Base-by-base conservation (phyloP, 768 basidiomycete species). In the Phlebiopsis gigantea region DNA sequence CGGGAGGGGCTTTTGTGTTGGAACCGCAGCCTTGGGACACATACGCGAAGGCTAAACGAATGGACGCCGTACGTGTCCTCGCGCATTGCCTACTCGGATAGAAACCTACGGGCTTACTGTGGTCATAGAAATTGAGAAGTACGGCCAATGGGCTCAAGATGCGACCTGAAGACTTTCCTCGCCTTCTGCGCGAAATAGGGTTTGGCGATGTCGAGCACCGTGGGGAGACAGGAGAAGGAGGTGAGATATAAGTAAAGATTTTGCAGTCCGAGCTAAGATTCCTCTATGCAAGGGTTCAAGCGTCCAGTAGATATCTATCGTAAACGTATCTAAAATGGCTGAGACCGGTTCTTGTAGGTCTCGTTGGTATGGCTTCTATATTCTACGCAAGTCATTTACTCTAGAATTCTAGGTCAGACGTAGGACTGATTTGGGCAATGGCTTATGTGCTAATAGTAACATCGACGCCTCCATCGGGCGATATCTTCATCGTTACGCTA, bases 21-120 rank as follows among this genome's bases (percentile, higher is more conserved):
- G 93, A 97, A 66, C 85, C 90, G 0, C 93, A 97, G 65, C 76
- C 81, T 14, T 94, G 91, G 90, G 84, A 87, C 4, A 85, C 87
- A 0, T 97, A 97, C 63, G 77, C 75, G 12, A 91, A 92, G 64
- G 88, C 88, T 0, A 84, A 76, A 57, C 79, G 87, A 12, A 83
- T 86, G 81, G 75, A 84, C 63, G 71, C 79, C 53, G 87, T 85
- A 58, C 42, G 65, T 51, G 22, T 29, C 6, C 45, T 22, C 24
- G 46, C 57, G 1, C n/a, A 5, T 47, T 42, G 48, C 10, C 26
- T 28, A 10, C 17, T 9, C 12, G 2, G 34, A 39, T 12, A 39
- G 34, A 3, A 3, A 17, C 10, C 19, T 14, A 30, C 0, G 21
- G 14, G 26, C 48, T 43, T 21, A 46, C 22, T n/a, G 2, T 12